Conservation (phyloP, 495 filamentous ascomycete species). For the Aspergillus cavernicola region DNA sequence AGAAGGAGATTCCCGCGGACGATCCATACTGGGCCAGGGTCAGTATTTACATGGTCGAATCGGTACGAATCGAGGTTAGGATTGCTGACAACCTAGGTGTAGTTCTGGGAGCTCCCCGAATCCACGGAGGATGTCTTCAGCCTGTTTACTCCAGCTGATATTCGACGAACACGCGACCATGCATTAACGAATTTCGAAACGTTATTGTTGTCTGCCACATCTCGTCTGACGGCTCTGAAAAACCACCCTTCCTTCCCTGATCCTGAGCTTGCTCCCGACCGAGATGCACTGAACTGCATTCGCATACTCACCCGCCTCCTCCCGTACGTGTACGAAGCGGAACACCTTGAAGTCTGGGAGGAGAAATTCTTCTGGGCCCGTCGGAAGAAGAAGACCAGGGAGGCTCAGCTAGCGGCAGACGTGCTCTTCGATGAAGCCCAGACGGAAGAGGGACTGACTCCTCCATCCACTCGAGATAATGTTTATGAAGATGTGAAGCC, state of each 20-base stretch:
- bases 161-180: conserved; percentile 83
- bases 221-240: conserved; percentile 74
- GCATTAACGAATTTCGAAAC: conserved; percentile 90
- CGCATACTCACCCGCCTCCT: conserved; percentile 86
- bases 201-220: conserved; percentile 75
- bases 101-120: conserved; percentile 99
- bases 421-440: conserved; percentile 81
- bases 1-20: conserved; percentile 79
- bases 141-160: conserved; percentile 89
- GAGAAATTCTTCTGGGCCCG: conserved; percentile 87
- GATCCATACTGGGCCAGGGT: conserved; percentile 94
- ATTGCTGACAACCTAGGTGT: conserved; percentile 13
- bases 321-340: conserved; percentile 89
- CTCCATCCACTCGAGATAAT: conserved; percentile 41
- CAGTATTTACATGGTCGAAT: conserved; percentile 12
- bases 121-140: conserved; percentile 95
- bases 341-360: conserved; percentile 83
- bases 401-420: conserved; percentile 56
- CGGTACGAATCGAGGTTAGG: not conserved
- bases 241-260: conserved; percentile 90
- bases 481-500: conserved; percentile 83
- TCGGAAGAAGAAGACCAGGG: conserved; percentile 58
- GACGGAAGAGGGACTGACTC: conserved; percentile 44
- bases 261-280: conserved; percentile 80
- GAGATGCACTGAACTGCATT: conserved; percentile 90